phyloP scores from a whole-genome alignment of 805 yeast genomes.

The Trichomonascus vanleenenianus region DNA sequence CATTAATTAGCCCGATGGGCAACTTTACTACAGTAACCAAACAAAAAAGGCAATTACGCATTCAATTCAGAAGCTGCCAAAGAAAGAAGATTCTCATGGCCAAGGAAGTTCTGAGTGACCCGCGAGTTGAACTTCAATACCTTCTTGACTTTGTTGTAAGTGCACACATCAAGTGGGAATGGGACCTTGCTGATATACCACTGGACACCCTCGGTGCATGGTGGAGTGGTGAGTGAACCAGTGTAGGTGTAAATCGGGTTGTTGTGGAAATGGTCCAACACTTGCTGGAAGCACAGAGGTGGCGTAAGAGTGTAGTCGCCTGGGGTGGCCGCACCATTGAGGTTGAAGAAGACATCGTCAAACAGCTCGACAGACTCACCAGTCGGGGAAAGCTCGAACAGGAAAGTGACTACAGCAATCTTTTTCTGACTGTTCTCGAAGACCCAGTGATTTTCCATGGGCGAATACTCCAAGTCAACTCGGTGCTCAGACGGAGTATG shows the following conservation, averaged over 20 bases:
- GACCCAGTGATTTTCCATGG: conserved; percentile 1
- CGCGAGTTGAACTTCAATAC: neutral
- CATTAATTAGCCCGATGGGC: too few species aligned
- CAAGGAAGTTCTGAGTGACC: neutral
- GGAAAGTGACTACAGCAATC: conserved; percentile 1
- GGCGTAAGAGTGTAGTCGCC: neutral
- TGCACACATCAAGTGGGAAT: neutral
- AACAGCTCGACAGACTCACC: neutral
- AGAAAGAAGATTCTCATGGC: neutral
- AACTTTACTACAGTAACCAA: too few species aligned
- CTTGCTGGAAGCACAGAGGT: neutral
- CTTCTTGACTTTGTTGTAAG: neutral
- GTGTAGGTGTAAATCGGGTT: neutral
- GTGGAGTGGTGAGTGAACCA: conserved; percentile 5
- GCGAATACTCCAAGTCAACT: neutral
- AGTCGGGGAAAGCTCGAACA: neutral
- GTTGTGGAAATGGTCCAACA: neutral
- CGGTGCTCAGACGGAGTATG: conserved; percentile 8
- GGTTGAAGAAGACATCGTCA: neutral
- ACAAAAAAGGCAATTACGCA: neutral
- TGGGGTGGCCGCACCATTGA: neutral
- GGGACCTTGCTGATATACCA: conserved; percentile 1
- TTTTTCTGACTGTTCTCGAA: neutral
- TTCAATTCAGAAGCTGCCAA: neutral
- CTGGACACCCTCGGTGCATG: conserved; percentile 5